Base-by-base conservation (phyloP, 2,329 filamentous ascomycete species). In the Colletotrichum sansevieriae region DNA sequence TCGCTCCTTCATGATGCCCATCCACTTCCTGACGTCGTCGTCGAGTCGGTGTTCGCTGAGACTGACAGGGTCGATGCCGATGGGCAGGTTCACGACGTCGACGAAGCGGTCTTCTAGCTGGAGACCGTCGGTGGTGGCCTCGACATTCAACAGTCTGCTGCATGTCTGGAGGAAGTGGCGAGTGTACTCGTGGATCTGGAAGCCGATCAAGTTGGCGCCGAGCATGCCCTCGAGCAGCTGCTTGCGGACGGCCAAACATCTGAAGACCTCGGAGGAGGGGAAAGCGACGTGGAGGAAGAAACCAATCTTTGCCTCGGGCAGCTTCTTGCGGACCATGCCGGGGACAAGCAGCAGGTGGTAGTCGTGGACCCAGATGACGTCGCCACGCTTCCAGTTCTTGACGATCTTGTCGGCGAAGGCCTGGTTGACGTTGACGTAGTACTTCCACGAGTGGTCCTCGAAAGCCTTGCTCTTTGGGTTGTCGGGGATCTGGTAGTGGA, bases 381-480 rank as follows among this genome's bases (percentile, higher is more conserved):
- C 96, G 47, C 94, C 94, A 33, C 92, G 90, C 83, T 97, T 98
- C 91, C 95, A 98, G 80, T 95, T 93, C 78, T 91, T 91, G 55
- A 97, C 85, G 67, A 98, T 94, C 77, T 91, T 91, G 77, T 98
- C 92, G 37, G 95, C 95, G 80, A 98, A 98, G 3, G 92, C 93
- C 78, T 96, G 92, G 81, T 98, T 98, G 76, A 98, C 87, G 62
- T 93, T 93, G 76, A 94, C 92, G 75, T 98, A 98, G 83, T 93
- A 97, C 73, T 94, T 88, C 94, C 95, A 98, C 0, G 95, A 98
- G 80, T 98, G 95, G 74, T 98, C 95, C 78, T 97, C 92, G 78
- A 97, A 98, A 0, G 95, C 95, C 79, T 98, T 98, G 88, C 94
- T 98, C 85, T 97, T 97, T 29, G 95, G 95, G 77, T 97, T 97